phyloP scores from a whole-genome alignment of 73 alveolate species.

The Paramecium octaurelia region DNA sequence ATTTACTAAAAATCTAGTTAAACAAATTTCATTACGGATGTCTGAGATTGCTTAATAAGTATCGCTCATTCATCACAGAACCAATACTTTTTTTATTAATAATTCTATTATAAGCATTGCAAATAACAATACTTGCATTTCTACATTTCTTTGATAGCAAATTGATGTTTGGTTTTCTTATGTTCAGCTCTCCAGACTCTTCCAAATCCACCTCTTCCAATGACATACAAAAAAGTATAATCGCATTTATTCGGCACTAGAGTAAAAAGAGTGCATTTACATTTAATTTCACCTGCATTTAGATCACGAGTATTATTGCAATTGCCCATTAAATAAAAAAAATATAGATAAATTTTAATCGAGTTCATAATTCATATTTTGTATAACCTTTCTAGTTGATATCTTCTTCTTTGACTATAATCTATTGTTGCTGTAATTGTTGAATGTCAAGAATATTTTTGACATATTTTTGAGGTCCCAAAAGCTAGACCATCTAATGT shows the following conservation, averaged over 20 bases:
- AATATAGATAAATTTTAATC: neutral
- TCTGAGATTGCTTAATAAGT: constrained; percentile 73
- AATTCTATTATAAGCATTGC: constrained; percentile 57
- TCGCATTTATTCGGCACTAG: neutral
- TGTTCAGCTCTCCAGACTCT: constrained; percentile 57
- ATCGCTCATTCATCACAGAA: constrained; percentile 84
- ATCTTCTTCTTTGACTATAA: neutral
- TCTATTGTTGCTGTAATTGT: neutral
- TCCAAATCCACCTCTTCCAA: constrained; percentile 74
- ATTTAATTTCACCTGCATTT: neutral
- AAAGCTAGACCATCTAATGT: neutral
- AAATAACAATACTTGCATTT: constrained; percentile 63
- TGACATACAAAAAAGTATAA: constrained; percentile 49
- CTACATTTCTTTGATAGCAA: constrained; percentile 87
- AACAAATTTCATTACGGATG: constrained; percentile 63
- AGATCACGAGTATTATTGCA: neutral
- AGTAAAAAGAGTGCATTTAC: neutral
- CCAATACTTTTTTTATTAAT: constrained; percentile 82
- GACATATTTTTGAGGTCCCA: neutral
- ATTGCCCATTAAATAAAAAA: neutral
- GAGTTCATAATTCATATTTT: neutral
- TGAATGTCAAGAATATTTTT: neutral
- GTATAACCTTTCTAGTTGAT: neutral
- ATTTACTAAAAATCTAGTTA: constrained; percentile 76
- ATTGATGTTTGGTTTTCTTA: constrained; percentile 53